phyloP scores from a whole-genome alignment of 1,284 basidiomycete species.

The Apiotrichum gracile region DNA sequence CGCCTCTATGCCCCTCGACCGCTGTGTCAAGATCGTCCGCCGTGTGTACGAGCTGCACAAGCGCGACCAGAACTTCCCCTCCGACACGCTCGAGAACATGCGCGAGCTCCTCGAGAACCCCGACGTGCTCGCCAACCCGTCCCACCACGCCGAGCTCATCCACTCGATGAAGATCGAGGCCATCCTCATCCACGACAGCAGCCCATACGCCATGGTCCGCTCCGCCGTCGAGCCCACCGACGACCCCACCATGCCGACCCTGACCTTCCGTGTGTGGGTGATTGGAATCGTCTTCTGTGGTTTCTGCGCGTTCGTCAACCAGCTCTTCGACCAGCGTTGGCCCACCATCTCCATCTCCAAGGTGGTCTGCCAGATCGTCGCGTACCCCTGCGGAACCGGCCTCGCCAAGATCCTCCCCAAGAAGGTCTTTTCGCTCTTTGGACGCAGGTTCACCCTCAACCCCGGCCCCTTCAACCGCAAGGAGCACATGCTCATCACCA shows the following conservation, averaged over 20 bases:
- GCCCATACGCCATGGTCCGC: slow-evolving; percentile 81
- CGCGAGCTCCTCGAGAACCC: slow-evolving; percentile 23
- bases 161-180: slow-evolving; percentile 35
- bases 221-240: slow-evolving; percentile 73
- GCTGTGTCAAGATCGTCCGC: slow-evolving; percentile 15
- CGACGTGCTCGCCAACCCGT: slow-evolving; percentile 21
- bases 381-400: slow-evolving; percentile 23
- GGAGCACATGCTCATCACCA: slow-evolving; percentile 42
- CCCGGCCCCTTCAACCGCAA: slow-evolving; percentile 53
- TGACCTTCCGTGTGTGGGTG: slow-evolving; percentile 76
- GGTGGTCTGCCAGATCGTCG: slow-evolving; percentile 30
- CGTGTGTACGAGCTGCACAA: slow-evolving; percentile 23
- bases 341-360: slow-evolving; percentile 29
- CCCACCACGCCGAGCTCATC: slow-evolving; percentile 23
- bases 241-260: slow-evolving; percentile 69
- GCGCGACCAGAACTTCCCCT: slow-evolving; percentile 33
- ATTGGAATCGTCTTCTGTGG: slow-evolving; percentile 53
- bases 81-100: slow-evolving; percentile 16
- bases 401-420: slow-evolving; percentile 10
- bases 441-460: slow-evolving; percentile 18
- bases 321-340: slow-evolving; percentile 47
- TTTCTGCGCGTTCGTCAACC: slow-evolving; percentile 64
- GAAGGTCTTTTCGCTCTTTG: not conserved
- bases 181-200: slow-evolving; percentile 46
- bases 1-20: too few species aligned